phyloP scores from a whole-genome alignment of 2,329 filamentous ascomycete genomes.

The Hypoxylon sp. region DNA sequence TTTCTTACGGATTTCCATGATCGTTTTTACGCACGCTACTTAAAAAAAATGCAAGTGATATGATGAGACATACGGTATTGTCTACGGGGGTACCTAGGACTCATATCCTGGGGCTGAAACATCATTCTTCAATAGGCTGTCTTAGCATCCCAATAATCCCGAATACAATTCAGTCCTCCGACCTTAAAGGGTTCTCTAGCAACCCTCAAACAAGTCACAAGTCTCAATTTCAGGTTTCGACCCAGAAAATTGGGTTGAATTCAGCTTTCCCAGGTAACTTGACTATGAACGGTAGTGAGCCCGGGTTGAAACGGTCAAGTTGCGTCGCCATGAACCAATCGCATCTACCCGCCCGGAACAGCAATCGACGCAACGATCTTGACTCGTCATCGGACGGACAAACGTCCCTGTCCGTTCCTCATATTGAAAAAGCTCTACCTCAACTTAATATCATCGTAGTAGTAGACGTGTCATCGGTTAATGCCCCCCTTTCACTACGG shows the following conservation, averaged over 20 bases:
- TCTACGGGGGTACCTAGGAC: too few relatives aligned
- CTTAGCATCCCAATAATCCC: slow-evolving; percentile 19
- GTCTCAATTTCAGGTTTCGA: slow-evolving; percentile 33
- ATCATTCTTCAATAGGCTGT: slow-evolving; percentile 23
- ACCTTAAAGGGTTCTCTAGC: slow-evolving; percentile 16
- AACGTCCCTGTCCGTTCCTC: slow-evolving; percentile 13
- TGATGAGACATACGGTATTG: too few relatives aligned
- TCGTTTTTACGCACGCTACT: not conserved
- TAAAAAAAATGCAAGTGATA: not conserved
- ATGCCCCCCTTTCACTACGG: not conserved
- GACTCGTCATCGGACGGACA: slow-evolving; percentile 17
- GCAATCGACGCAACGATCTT: slow-evolving; percentile 11
- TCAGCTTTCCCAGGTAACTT: slow-evolving; percentile 1
- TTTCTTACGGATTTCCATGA: slow-evolving; percentile 6
- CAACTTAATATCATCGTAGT: slow-evolving; percentile 4
- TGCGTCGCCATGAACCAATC: slow-evolving; percentile 19
- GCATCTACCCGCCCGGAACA: slow-evolving; percentile 11
- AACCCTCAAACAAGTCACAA: slow-evolving; percentile 28
- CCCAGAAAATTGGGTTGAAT: slow-evolving; percentile 12
- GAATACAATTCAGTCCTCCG: slow-evolving; percentile 9
- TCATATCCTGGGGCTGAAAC: slow-evolving; percentile 26
- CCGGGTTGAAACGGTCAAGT: slow-evolving; percentile 21
- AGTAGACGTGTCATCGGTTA: not conserved
- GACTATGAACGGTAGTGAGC: slow-evolving; percentile 12
- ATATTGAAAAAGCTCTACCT: slow-evolving; percentile 6